Evolutionary conservation across 2,329 filamentous ascomycete genomes (phyloP), one percentile per base, ranked within the genome.

Genomic region (Epichloe elymi): DNA sequence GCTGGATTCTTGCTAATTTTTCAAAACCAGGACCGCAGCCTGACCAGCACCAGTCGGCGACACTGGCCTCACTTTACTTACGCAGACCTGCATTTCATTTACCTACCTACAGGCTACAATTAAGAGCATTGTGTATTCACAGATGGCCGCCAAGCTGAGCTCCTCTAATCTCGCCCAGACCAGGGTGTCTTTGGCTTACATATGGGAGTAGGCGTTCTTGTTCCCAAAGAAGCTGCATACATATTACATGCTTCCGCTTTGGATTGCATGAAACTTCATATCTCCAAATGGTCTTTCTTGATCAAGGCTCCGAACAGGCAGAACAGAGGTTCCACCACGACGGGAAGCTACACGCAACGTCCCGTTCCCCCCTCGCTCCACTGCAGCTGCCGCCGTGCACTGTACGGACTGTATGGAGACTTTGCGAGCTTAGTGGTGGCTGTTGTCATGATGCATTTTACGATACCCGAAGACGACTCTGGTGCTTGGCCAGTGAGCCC

Each of bases 301-400:
- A 42, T 49, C 17, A 14, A 37, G 33, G 20, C 19, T 33, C 26
- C 23, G 5, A 35, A 26, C 26, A 19, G 26, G 5, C 39, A 48
- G n/a, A 45, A 44, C 39, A 45, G 39, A 42, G 43, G 37, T 42
- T 26, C 37, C 47, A 26, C 30, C 36, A 26, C 15, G 43, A 37
- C 46, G 51, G 51, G 26, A 46, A 49, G 30, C 46, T 49, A 30
- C 42, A 46, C 51, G 46, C 51, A 43, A 50, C 51, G 41, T 47
- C 51, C 47, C 42, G 42, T 47, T 35, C 48, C 47, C 38, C 39
- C 33, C 38, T 46, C 35, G 15, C 38, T 43, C 51, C 38, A 44
- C 41, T 33, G 14, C 43, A 43, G 14, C 47, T 41, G 50, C 23
- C 10, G 30, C 14, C 42, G 4, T 36, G 23, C 46, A 41, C 50